Conservation (phyloP, 805 yeast genomes). For the Cyberlindnera maritima region DNA sequence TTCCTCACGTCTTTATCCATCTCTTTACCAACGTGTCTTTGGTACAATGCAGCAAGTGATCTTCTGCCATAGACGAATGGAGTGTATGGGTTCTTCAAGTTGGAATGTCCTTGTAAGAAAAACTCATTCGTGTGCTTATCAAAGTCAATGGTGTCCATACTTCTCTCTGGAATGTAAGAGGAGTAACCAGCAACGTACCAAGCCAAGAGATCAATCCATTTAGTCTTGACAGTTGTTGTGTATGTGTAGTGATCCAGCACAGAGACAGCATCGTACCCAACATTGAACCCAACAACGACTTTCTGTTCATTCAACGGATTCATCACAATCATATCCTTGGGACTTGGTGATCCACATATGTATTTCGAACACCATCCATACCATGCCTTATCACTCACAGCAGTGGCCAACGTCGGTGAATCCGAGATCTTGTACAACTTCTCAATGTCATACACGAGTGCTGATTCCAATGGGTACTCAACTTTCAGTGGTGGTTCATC, state of each 20-base stretch:
- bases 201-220: slow-evolving; percentile 84
- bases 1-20: slow-evolving; percentile 67
- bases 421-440: slow-evolving; percentile 9
- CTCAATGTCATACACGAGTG: slow-evolving; percentile 12
- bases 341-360: slow-evolving; percentile 53
- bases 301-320: slow-evolving; percentile 44
- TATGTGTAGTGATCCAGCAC: slow-evolving; percentile 75
- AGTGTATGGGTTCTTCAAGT: not conserved
- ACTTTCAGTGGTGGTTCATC: slow-evolving; percentile 5
- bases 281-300: slow-evolving; percentile 79
- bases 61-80: not conserved
- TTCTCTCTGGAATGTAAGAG: not conserved
- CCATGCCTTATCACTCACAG: slow-evolving; percentile 77
- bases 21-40: slow-evolving; percentile 39
- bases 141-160: not conserved
- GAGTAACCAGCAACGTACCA: slow-evolving; percentile 46
- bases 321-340: slow-evolving; percentile 49
- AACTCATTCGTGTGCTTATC: slow-evolving; percentile 3
- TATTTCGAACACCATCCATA: slow-evolving; percentile 91
- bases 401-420: slow-evolving; percentile 76
- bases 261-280: slow-evolving; percentile 81
- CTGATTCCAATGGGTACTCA: slow-evolving; percentile 4
- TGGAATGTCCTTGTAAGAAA: not conserved
- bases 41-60: slow-evolving; percentile 11
- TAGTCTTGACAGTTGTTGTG: slow-evolving; percentile 52